Conservation (phyloP, 768 basidiomycete species). For the Mycena pura region DNA sequence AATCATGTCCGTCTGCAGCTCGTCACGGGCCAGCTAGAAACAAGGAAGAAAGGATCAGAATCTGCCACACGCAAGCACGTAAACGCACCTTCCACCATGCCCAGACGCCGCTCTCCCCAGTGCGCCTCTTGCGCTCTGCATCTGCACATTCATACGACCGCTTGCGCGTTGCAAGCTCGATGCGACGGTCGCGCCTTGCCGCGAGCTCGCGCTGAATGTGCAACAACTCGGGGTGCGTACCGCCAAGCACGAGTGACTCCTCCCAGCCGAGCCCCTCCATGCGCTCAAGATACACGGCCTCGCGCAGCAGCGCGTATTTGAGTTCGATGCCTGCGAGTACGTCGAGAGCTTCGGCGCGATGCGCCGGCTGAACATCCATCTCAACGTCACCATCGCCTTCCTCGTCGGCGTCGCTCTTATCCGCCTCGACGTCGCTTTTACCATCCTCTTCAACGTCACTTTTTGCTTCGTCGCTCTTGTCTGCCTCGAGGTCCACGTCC, state of each 20-base stretch:
- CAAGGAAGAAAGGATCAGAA: conserved; percentile 44
- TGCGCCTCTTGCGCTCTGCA: conserved; percentile 53
- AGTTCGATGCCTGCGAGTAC: conserved; percentile 90
- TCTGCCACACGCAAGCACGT: not conserved
- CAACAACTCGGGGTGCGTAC: conserved; percentile 84
- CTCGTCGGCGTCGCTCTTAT: conserved; percentile 34
- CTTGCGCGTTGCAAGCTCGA: conserved; percentile 81
- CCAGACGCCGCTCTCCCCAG: conserved; percentile 84
- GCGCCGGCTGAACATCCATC: conserved; percentile 78
- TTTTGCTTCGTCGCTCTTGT: conserved; percentile 32
- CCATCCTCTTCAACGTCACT: conserved; percentile 39
- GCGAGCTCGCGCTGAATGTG: conserved; percentile 83
- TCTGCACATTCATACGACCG: conserved; percentile 67
- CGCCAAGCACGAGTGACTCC: conserved; percentile 77
- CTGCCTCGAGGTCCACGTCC: conserved; percentile 31
- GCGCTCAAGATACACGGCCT: conserved; percentile 90
- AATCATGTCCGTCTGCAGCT: conserved; percentile 86
- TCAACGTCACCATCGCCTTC: conserved; percentile 61
- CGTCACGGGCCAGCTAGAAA: conserved; percentile 74
- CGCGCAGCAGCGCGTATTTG: conserved; percentile 87
- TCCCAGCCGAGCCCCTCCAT: conserved; percentile 93
- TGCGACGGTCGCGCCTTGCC: conserved; percentile 78
- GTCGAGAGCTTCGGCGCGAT: conserved; percentile 87
- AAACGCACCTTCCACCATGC: conserved; percentile 85
- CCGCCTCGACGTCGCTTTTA: conserved; percentile 36